These are phyloP conservation scores for Beta vulgaris DNA, from an alignment of 148 eudicot genomes.

Conservation along the genomic window DNA sequence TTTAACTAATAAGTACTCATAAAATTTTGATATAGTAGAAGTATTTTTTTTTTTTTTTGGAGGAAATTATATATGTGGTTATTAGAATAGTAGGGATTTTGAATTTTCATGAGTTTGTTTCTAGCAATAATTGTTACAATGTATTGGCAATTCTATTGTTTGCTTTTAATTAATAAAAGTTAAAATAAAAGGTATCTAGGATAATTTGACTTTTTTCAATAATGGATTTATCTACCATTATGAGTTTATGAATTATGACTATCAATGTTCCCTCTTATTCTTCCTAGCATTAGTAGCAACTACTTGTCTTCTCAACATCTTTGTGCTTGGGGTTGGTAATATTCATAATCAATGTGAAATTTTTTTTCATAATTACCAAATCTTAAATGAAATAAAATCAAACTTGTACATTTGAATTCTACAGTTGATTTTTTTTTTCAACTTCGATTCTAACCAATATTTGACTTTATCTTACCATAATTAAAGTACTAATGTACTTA, in stretches of 20 bases:
- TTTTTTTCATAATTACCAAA: background rate
- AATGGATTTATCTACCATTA: conserved; percentile 8
- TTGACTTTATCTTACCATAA: background rate
- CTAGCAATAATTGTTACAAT: conserved; percentile 18
- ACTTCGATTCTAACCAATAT: background rate
- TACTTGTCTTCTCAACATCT: background rate
- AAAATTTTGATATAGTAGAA: too few relatives aligned
- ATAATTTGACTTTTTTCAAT: conserved; percentile 13
- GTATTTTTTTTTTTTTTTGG: background rate
- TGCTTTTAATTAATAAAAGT: background rate
- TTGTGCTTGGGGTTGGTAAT: background rate
- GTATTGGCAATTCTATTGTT: background rate
- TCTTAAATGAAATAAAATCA: background rate
- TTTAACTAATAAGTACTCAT: background rate
- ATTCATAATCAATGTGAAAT: conserved; percentile 4
- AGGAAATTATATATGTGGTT: conserved; percentile 17
- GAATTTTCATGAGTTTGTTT: conserved; percentile 1
- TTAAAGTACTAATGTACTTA: background rate
- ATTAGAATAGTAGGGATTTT: conserved; percentile 1
- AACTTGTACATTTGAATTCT: background rate
- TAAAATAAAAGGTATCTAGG: background rate
- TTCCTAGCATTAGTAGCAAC: background rate
- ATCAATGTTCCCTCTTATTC: background rate
- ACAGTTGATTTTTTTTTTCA: background rate
- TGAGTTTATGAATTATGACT: conserved; percentile 20